Evolutionary conservation across 2,329 filamentous ascomycete genomes (phyloP).

Genomic region (Cladophialophora chaetospira): DNA sequence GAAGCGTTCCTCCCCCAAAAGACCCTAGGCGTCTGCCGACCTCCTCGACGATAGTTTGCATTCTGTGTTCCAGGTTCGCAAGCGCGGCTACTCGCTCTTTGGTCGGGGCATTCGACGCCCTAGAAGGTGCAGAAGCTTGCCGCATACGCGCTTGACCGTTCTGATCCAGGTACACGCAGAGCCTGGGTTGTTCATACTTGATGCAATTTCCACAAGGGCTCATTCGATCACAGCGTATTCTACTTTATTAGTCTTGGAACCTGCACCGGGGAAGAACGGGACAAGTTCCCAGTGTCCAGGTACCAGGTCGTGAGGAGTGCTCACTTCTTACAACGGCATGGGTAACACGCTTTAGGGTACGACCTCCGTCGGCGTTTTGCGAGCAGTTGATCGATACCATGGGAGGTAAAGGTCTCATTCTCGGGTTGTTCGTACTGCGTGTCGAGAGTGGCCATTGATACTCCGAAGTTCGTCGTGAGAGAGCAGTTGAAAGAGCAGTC

Average conservation of each 20-base stretch:
- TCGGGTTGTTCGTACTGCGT: background rate
- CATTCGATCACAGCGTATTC: conserved; percentile 13
- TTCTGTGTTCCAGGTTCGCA: conserved; percentile 11
- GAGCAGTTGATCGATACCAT: conserved; percentile 9
- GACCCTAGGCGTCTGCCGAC: background rate
- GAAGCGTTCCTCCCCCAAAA: background rate
- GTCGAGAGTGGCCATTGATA: background rate
- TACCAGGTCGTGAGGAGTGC: too few relatives aligned
- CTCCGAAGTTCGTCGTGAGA: too few relatives aligned
- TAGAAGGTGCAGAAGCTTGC: background rate
- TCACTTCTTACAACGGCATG: conserved; percentile 13
- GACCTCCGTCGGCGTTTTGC: conserved; percentile 14
- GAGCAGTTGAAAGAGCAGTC: too few relatives aligned
- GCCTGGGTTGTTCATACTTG: conserved; percentile 13
- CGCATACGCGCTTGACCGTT: conserved; percentile 8
- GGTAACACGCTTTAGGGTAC: conserved; percentile 15
- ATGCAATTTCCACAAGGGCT: conserved; percentile 12
- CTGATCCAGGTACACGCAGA: conserved; percentile 13
- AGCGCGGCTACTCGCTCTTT: conserved; percentile 10
- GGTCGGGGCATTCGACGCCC: conserved; percentile 3
- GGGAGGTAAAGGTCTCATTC: background rate
- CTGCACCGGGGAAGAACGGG: too few relatives aligned
- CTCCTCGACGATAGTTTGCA: conserved; percentile 17
- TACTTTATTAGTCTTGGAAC: too few relatives aligned
- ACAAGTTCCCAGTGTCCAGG: too few relatives aligned